Base-by-base conservation (phyloP, 192 early-diverging fungal genomes). In the Rhizoclosmatium globosum region DNA sequence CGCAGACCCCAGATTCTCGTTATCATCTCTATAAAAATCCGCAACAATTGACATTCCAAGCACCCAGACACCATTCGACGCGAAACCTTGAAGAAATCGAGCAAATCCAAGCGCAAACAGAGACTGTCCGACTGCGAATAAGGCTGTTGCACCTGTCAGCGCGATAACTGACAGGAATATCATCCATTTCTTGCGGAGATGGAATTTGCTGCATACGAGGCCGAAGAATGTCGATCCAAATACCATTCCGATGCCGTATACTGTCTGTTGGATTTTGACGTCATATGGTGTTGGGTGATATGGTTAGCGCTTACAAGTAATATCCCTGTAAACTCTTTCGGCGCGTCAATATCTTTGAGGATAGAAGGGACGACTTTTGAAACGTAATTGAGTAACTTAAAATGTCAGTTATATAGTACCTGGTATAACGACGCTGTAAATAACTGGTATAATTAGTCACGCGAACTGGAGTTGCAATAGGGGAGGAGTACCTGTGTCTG, bases 51-150 rank as follows among this genome's bases (percentile, higher is more conserved):
- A 69, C 68, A 69, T 21, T n/a, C 68, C 68, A 41, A 69, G 15
- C 11, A 69, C 68, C 68, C 68, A 69, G 9, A 46, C 68, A n/a
- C 68, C 68, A 11, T 69, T 69, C 11, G 23, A 39, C 68, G 68
- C 11, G 42, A 47, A 41, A 11, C 68, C 68, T 46, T 69, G 45
- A 21, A 69, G 31, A 3, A 69, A 69, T 3, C 68, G 31, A 6
- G 68, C 68, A 9, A 69, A 2, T 9, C 15, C 45, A n/a, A 69
- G 42, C 31, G 15, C 45, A 21, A 21, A 69, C 11, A 46, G 11
- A 19, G 31, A 19, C 11, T 48, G 3, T 17, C 23, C 42, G 2
- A 47, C 9, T 39, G 68, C 68, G 45, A 69, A 69, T 43, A 69
- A n/a, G 13, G 31, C 19, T 17, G 68, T 69, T 3, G 68, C 31